phyloP scores from a whole-genome alignment of 163 green algal genomes.

The Smithsoniella earleae region DNA sequence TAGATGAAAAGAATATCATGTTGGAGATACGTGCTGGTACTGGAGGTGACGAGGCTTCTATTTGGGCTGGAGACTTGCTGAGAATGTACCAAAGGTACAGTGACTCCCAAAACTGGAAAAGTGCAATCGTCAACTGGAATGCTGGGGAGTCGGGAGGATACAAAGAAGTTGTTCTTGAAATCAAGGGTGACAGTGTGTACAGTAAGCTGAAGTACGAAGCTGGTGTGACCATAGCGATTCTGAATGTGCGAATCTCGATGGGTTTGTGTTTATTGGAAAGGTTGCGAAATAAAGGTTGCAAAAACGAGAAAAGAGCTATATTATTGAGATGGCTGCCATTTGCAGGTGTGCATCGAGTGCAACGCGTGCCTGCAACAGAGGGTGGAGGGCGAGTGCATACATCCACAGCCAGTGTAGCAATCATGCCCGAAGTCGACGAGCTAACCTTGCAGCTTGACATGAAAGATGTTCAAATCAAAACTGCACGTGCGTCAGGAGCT shows the following conservation, averaged over 20 bases:
- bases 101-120: neutral
- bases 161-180: slow-evolving; percentile 50
- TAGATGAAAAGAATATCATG: slow-evolving; percentile 95
- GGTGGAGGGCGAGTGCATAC: slow-evolving; percentile 84
- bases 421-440: slow-evolving; percentile 80
- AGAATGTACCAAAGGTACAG: slow-evolving; percentile 77
- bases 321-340: no score
- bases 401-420: slow-evolving; percentile 86
- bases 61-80: slow-evolving; percentile 90
- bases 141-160: slow-evolving; percentile 40
- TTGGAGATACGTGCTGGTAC: slow-evolving; percentile 81
- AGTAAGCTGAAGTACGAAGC: slow-evolving; percentile 96
- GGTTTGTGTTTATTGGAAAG: no score
- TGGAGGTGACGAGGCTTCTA: slow-evolving; percentile 88
- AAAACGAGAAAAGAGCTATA: no score
- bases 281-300: no score
- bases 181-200: slow-evolving; percentile 77
- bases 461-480: slow-evolving; percentile 68
- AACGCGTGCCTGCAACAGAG: slow-evolving; percentile 91
- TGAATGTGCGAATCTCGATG: no score
- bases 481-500: slow-evolving; percentile 54
- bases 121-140: slow-evolving; percentile 17
- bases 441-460: slow-evolving; percentile 67
- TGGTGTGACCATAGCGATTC: no score
- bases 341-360: slow-evolving; percentile 90